A percentile compares a stretch with the other conserved stretches of the same genome.
Evolutionary conservation across 495 filamentous ascomycete genomes (phyloP).

Genomic region (Annulohypoxylon stygium): DNA sequence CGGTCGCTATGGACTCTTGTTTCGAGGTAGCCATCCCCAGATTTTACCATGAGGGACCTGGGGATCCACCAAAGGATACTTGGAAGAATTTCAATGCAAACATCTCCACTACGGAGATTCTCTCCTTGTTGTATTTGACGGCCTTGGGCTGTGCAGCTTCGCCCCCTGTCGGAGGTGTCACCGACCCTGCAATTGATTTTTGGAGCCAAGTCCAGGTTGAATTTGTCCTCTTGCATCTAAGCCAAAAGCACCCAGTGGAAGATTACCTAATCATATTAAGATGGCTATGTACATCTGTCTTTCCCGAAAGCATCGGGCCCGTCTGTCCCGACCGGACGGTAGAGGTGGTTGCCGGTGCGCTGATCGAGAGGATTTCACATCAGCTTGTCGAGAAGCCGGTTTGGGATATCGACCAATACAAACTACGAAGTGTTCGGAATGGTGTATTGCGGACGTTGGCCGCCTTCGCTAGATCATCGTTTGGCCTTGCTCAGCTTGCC

Average conservation of each 20-base stretch:
- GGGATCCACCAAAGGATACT: constrained; percentile 43
- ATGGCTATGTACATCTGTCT: constrained; percentile 58
- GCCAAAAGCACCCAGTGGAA: constrained; percentile 58
- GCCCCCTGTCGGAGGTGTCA: constrained; percentile 33
- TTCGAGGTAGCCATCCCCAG: constrained; percentile 52
- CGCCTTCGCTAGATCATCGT: constrained; percentile 54
- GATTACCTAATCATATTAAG: constrained; percentile 58
- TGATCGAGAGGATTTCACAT: constrained; percentile 59
- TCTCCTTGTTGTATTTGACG: constrained; percentile 57
- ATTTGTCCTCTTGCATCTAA: constrained; percentile 61
- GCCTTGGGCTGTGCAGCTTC: constrained; percentile 55
- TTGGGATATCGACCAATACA: constrained; percentile 53
- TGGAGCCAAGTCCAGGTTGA: constrained; percentile 62
- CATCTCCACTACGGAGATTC: constrained; percentile 57
- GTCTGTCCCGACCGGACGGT: constrained; percentile 53
- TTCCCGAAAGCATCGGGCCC: constrained; percentile 60
- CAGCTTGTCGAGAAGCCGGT: constrained; percentile 56
- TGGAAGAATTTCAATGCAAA: constrained; percentile 45
- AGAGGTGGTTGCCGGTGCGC: constrained; percentile 49
- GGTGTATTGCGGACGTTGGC: constrained; percentile 55
- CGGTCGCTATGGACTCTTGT: constrained; percentile 55
- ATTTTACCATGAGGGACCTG: constrained; percentile 43
- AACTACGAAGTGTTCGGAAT: constrained; percentile 51
- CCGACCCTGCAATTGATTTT: constrained; percentile 53
- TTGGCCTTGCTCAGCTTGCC: constrained; percentile 57